Evolutionary conservation across 2,329 filamentous ascomycete species (phyloP), one percentile per base, ranked within the genome.

Genomic region (Kalmusia sp.): DNA sequence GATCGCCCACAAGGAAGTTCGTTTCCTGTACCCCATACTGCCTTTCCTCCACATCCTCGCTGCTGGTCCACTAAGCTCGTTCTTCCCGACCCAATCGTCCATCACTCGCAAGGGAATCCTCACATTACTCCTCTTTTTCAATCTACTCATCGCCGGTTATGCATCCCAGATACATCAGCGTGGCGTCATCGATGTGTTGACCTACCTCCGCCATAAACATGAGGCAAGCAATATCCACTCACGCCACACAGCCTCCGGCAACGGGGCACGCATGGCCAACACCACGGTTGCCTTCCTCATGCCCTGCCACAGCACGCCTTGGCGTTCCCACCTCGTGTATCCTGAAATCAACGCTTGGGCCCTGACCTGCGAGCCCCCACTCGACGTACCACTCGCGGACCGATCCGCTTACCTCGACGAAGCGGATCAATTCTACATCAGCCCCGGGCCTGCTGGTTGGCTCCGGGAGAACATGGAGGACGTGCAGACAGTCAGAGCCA

Each of bases 281-380:
- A 82, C 83, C 24, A 83, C 83, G 3, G 79, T 88, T 28, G 88
- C 89, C 17, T 97, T 98, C 76, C 82, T 99, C 21, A 96, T 93
- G 83, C 95, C 95, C 8, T 99, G 95, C 77, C 95, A 99, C 79
- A 91, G 90, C 61, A 98, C 93, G 0, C 93, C 95, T 2, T 98
- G 95, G 93, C 89, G 93, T 65, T 92, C 89, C 14, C 90, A 96
- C 68, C 83, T 98, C 33, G 81, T 96, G 55, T 85, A 95, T 68
- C 85, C 91, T 0, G 77, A 80, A 25, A 86, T 97, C 48, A 77
- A 85, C 52, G 92, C 92, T 3, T 93, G 93, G 80, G 93, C 93
- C 0, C 79, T 98, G 14, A 89, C 90, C 5, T 99, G 95, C 74
- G 93, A 97, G 63, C 95, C 95, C 1, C 95, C 95, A 0, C 77